These are phyloP conservation scores for Ilex paraguariensis DNA, from an alignment of 305 asterid genomes.

Conservation along the genomic window DNA sequence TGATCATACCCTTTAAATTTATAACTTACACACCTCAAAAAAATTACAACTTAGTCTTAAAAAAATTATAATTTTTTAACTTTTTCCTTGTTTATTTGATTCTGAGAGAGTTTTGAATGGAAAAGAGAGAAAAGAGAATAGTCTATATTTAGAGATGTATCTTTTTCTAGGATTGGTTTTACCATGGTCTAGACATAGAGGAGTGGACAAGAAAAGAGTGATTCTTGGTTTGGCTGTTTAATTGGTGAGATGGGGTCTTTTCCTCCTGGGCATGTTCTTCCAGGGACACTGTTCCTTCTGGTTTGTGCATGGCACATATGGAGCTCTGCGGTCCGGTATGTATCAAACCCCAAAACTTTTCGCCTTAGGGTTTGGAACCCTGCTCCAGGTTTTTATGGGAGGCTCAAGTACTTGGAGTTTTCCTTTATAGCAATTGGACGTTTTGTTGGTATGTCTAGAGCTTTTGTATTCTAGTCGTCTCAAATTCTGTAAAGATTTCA, in stretches of 20 bases:
- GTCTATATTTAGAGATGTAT: no score
- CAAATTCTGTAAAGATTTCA: conserved; percentile 22
- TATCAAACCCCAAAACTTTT: conserved; percentile 61
- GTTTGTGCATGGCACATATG: conserved; percentile 93
- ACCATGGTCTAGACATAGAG: no score
- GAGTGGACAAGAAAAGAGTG: no score
- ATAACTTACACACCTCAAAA: no score
- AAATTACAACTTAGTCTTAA: no score
- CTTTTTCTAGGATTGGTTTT: no score
- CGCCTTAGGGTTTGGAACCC: conserved; percentile 91
- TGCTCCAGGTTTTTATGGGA: conserved; percentile 68
- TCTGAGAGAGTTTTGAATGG: no score
- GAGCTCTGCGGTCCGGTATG: conserved; percentile 67
- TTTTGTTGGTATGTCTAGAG: conserved; percentile 81
- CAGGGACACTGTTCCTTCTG: conserved; percentile 81
- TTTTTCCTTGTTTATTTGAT: no score
- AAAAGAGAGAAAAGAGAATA: no score
- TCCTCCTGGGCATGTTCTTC: conserved; percentile 73
- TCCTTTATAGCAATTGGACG: conserved; percentile 76
- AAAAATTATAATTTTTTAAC: no score
- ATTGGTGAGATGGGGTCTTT: conserved; percentile 74
- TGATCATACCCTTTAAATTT: no score
- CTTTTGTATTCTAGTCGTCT: conserved; percentile 79
- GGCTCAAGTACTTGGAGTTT: conserved; percentile 81
- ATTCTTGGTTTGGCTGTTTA: not conserved